Conservation (phyloP, 352 stramenopile genomes). For the Phytophthora pini region DNA sequence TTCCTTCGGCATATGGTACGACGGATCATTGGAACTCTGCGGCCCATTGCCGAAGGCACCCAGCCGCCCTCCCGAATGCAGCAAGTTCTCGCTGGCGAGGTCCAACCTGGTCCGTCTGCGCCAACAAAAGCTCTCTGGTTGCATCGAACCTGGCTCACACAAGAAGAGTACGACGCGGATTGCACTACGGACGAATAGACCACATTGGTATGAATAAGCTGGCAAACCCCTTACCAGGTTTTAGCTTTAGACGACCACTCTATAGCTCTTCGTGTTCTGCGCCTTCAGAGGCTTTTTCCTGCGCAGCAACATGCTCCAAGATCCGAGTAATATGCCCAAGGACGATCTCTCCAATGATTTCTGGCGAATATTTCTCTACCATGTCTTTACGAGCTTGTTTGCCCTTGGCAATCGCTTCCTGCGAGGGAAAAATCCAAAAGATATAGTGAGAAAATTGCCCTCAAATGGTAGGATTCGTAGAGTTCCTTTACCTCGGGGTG, state of each 20-base stretch:
- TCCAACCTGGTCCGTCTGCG: conserved; percentile 70
- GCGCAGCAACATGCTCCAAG: conserved; percentile 44
- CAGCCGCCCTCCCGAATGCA: conserved; percentile 62
- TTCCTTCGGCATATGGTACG: conserved; percentile 91
- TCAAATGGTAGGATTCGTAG: no score
- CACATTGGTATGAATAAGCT: not conserved
- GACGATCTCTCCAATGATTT: conserved; percentile 77
- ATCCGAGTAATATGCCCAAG: conserved; percentile 71
- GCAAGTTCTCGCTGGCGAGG: conserved; percentile 64
- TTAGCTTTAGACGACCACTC: conserved; percentile 9
- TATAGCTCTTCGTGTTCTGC: conserved; percentile 65
- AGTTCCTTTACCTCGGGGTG: conserved; percentile 57
- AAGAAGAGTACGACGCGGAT: conserved; percentile 77
- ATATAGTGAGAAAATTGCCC: not conserved
- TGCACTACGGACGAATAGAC: conserved; percentile 31
- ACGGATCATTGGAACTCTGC: conserved; percentile 82
- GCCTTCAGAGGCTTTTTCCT: conserved; percentile 18
- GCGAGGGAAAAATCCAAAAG: not conserved
- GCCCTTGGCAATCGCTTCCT: conserved; percentile 75
- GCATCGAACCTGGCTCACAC: conserved; percentile 84
- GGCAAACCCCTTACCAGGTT: not conserved
- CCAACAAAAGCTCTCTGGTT: conserved; percentile 84
- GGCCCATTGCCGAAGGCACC: conserved; percentile 79
- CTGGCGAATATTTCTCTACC: conserved; percentile 82
- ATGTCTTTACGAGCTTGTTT: conserved; percentile 80